Conservation (phyloP, 257 asterid genomes). For the Cordia subcordata region DNA sequence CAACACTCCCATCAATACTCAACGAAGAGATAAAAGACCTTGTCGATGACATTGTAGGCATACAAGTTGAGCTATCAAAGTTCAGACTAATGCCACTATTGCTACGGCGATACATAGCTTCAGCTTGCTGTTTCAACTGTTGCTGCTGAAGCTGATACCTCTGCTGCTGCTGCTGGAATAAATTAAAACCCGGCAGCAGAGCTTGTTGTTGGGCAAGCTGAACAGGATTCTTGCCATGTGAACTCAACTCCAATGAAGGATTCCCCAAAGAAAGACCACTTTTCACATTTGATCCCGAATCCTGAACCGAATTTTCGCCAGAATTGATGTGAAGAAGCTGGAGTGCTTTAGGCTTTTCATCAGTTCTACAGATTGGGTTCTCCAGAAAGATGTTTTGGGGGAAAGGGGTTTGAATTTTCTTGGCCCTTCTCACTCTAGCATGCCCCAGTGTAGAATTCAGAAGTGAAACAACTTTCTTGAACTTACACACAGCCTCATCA, state of each 20-base stretch:
- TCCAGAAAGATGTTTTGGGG: slow-evolving; percentile 62
- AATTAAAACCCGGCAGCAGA: slow-evolving; percentile 26
- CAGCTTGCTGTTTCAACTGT: slow-evolving; percentile 58
- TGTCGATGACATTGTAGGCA: slow-evolving; percentile 79
- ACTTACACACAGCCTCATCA: slow-evolving; percentile 59
- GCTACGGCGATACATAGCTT: slow-evolving; percentile 45
- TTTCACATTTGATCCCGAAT: slow-evolving; percentile 30
- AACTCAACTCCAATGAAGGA: slow-evolving; percentile 50
- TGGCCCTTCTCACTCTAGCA: slow-evolving; percentile 71
- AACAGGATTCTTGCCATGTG: slow-evolving; percentile 38
- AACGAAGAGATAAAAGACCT: slow-evolving; percentile 80
- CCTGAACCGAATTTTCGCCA: slow-evolving; percentile 21
- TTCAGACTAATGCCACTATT: slow-evolving; percentile 79
- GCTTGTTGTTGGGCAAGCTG: slow-evolving; percentile 41
- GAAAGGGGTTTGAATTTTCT: slow-evolving; percentile 35
- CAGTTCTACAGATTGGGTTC: slow-evolving; percentile 26
- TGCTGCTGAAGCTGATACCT: slow-evolving; percentile 50
- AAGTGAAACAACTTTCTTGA: slow-evolving; percentile 67
- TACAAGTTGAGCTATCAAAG: slow-evolving; percentile 71
- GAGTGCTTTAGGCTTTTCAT: slow-evolving; percentile 49
- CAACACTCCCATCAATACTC: slow-evolving; percentile 86
- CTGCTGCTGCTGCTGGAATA: slow-evolving; percentile 41
- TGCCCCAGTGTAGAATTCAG: slow-evolving; percentile 66
- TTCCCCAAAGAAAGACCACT: slow-evolving; percentile 47
- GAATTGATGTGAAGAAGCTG: slow-evolving; percentile 32